Conservation (phyloP, 2,329 filamentous ascomycete genomes). For the Aspergillus candidus region DNA sequence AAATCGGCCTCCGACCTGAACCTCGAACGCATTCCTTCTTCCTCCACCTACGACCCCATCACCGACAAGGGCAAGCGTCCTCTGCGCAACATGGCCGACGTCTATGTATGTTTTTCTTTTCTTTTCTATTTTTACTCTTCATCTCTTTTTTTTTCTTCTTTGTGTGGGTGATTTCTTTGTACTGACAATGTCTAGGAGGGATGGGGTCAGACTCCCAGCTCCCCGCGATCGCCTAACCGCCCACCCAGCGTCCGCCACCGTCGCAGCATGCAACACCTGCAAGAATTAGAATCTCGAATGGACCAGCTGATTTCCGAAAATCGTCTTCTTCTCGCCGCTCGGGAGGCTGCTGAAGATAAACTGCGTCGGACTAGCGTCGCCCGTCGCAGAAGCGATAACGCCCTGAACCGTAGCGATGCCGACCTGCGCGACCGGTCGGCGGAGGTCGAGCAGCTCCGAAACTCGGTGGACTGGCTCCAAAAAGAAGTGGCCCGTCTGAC, state of each 20-base stretch:
- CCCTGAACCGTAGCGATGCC: conserved; percentile 59
- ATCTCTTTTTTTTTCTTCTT: conserved; percentile 14
- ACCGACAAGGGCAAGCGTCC: conserved; percentile 83
- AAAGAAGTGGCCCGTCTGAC: conserved; percentile 74
- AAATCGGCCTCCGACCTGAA: conserved; percentile 22
- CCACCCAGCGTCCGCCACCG: conserved; percentile 94
- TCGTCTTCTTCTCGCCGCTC: conserved; percentile 66
- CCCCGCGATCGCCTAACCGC: conserved; percentile 85
- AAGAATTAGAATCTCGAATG: conserved; percentile 77
- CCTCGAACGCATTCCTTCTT: conserved; percentile 39
- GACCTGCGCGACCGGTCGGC: conserved; percentile 74
- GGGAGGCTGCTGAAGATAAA: conserved; percentile 61
- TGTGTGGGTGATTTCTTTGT: conserved; percentile 16
- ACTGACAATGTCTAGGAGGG: conserved; percentile 62
- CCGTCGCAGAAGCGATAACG: conserved; percentile 50
- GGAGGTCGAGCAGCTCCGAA: conserved; percentile 77
- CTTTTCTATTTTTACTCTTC: conserved; percentile 8
- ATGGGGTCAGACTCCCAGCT: conserved; percentile 77
- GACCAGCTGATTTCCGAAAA: conserved; percentile 85
- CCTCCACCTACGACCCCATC: conserved; percentile 63
- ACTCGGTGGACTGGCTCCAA: conserved; percentile 71
- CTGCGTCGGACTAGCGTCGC: conserved; percentile 51
- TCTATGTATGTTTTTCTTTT: conserved; percentile 67
- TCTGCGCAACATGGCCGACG: conserved; percentile 80
- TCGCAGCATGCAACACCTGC: conserved; percentile 91